Percentiles rank a stretch among this genome's conserved stretches.
These are phyloP conservation scores for Funneliformis caledonium DNA, from an alignment of 371 early-diverging fungal genomes.

Conservation along the genomic window DNA sequence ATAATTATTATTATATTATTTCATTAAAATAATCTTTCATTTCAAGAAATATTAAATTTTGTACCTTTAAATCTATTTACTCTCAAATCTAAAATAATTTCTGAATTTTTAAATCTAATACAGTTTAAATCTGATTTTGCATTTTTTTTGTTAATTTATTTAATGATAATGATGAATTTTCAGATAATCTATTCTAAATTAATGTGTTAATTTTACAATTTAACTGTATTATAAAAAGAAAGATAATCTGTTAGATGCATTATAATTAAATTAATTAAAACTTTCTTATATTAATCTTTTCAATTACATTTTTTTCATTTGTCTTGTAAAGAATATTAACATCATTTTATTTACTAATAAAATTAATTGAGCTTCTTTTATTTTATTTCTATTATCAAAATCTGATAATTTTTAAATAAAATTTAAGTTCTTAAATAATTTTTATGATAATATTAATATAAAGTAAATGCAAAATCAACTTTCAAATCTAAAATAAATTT, in stretches of 20 bases:
- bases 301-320: not conserved
- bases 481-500: not conserved
- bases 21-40: slow-evolving; percentile 8
- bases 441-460: slow-evolving; percentile 51
- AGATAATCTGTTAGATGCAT: not conserved
- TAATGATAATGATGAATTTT: not conserved
- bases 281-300: not conserved
- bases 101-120: slow-evolving; percentile 6
- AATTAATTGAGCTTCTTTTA: not conserved
- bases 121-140: not conserved
- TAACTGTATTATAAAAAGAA: not conserved
- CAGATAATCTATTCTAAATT: not conserved
- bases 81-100: not conserved
- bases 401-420: not conserved
- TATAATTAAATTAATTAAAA: not conserved
- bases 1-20: too few species aligned
- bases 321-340: too few species aligned
- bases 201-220: not conserved
- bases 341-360: too few species aligned
- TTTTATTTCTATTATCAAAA: not conserved
- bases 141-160: not conserved
- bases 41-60: not conserved
- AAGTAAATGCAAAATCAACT: not conserved
- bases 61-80: not conserved
- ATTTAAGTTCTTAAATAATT: slow-evolving; percentile 34